phyloP scores from a whole-genome alignment of 768 basidiomycete genomes.

The Lactifluus echinatus region DNA sequence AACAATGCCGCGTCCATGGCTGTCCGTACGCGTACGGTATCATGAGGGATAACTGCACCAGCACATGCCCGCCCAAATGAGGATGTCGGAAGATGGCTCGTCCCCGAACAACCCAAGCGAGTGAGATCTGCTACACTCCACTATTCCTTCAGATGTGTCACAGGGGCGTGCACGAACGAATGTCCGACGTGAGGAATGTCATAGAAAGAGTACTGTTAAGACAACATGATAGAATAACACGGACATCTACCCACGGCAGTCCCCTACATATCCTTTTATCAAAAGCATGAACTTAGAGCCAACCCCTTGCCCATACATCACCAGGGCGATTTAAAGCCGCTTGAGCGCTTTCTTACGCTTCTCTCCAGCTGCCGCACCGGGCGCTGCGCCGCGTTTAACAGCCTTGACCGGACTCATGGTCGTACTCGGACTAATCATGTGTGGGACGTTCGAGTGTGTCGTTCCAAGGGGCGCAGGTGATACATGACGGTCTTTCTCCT shows the following conservation, averaged over 20 bases:
- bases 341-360: slow-evolving; percentile 88
- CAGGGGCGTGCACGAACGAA: background rate
- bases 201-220: slow-evolving; percentile 7
- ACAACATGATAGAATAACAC: slow-evolving; percentile 9
- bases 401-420: slow-evolving; percentile 44
- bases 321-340: slow-evolving; percentile 38
- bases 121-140: background rate
- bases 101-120: too few species aligned
- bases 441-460: slow-evolving; percentile 57
- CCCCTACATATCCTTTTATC: background rate
- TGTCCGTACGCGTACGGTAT: too few species aligned
- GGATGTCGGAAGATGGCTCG: too few species aligned
- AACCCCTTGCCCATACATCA: background rate
- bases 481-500: slow-evolving; percentile 49
- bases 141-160: background rate
- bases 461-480: slow-evolving; percentile 65
- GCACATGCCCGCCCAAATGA: too few species aligned
- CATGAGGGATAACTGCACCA: too few species aligned
- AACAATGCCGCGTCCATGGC: too few species aligned
- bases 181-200: background rate
- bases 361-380: slow-evolving; percentile 46
- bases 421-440: slow-evolving; percentile 17
- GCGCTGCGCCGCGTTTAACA: slow-evolving; percentile 58
- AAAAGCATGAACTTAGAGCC: background rate
- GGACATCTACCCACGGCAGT: background rate